Evolutionary conservation across 306 rosid species (phyloP).

Genomic region (Cotoneaster glaucophyllus): DNA sequence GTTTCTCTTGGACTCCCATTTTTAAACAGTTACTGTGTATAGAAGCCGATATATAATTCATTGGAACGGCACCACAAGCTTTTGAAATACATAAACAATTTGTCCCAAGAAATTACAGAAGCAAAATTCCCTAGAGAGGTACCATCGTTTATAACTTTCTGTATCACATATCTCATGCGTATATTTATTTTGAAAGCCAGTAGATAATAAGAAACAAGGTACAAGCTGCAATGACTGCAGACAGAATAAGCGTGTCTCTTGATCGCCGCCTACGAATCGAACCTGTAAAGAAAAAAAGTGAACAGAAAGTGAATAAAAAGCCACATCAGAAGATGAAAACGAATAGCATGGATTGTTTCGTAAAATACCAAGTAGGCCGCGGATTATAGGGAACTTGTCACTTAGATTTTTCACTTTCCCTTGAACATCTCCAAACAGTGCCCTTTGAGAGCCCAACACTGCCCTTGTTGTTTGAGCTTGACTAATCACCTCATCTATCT

Average conservation of each 20-base stretch:
- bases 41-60: neutral
- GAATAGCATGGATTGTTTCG: neutral
- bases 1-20: neutral
- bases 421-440: conserved; percentile 88
- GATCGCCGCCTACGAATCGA: conserved; percentile 81
- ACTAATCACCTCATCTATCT: conserved; percentile 98
- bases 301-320: conserved; percentile 11
- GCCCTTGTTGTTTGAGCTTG: conserved; percentile 96
- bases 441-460: conserved; percentile 79
- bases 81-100: conserved; percentile 14
- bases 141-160: conserved; percentile 21
- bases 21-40: neutral
- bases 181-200: conserved; percentile 82
- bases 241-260: conserved; percentile 81
- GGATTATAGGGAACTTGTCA: conserved; percentile 82
- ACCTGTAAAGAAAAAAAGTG: conserved; percentile 40
- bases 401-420: conserved; percentile 83
- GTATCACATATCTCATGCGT: conserved; percentile 19
- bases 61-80: conserved; percentile 4
- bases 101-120: conserved; percentile 21
- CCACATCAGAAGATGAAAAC: neutral
- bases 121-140: conserved; percentile 25
- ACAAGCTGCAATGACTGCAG: conserved; percentile 94
- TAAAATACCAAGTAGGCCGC: conserved; percentile 70
- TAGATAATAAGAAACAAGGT: conserved; percentile 91